Conservation (phyloP, 192 early-diverging fungal genomes). For the Pilobolus umbonatus region DNA sequence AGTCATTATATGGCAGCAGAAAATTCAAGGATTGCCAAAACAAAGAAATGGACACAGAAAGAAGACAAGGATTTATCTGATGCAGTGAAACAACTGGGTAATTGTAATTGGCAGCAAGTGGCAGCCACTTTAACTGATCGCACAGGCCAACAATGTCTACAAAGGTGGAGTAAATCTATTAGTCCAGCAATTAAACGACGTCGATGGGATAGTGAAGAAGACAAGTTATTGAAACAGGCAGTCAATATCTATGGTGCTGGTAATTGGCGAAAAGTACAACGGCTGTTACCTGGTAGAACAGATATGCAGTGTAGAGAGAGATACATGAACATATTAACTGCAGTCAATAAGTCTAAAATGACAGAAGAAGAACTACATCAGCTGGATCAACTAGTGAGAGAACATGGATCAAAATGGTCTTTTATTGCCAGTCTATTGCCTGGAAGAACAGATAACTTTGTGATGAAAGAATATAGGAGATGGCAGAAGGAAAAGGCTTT, state of each 20-base stretch:
- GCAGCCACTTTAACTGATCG: slow-evolving; percentile 60
- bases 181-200: slow-evolving; percentile 62
- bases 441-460: slow-evolving; percentile 42
- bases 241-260: slow-evolving; percentile 61
- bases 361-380: slow-evolving; percentile 32
- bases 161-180: slow-evolving; percentile 68
- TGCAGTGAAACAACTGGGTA: slow-evolving; percentile 63
- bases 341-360: slow-evolving; percentile 54
- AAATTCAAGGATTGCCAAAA: slow-evolving; percentile 33
- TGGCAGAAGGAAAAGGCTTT: background rate
- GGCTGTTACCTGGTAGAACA: slow-evolving; percentile 65
- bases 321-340: slow-evolving; percentile 66
- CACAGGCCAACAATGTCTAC: slow-evolving; percentile 66
- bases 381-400: slow-evolving; percentile 35
- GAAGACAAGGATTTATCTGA: slow-evolving; percentile 59
- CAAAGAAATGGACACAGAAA: slow-evolving; percentile 59
- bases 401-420: slow-evolving; percentile 46
- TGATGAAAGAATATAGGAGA: slow-evolving; percentile 21
- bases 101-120: slow-evolving; percentile 69
- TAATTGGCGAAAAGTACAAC: slow-evolving; percentile 67
- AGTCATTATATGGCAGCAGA: slow-evolving; percentile 55
- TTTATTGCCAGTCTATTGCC: slow-evolving; percentile 28
- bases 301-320: slow-evolving; percentile 78
- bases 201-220: slow-evolving; percentile 65
- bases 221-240: slow-evolving; percentile 57